Evolutionary conservation across 192 early-diverging fungal species (phyloP), one percentile per base, ranked within the genome.

Genomic region (Polychytrium aggregatum): DNA sequence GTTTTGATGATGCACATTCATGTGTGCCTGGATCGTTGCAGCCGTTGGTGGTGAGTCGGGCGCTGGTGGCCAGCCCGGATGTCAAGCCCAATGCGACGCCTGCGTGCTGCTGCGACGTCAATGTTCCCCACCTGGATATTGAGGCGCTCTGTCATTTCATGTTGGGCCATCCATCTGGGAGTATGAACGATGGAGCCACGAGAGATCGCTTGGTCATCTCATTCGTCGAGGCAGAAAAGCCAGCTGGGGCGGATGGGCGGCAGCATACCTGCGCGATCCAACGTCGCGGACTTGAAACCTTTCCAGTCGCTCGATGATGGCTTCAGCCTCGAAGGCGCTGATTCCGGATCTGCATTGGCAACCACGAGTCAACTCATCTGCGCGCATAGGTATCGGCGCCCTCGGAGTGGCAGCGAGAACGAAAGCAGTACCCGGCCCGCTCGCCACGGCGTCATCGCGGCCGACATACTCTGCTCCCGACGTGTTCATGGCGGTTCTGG

Each of bases 61-160:
- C 8, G 24, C 49, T 46, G 21, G 9, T 9, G 9, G n/a, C 10
- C 24, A 13, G 8, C 13, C 20, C 20, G 33, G 17, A 50, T n/a
- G 16, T 26, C 11, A 18, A 10, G 24, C 18, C 53, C 7, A 42
- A 30, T 26, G 17, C 37, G 6, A n/a, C n/a, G n/a, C n/a, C n/a
- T n/a, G n/a, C n/a, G n/a, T n/a, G n/a, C n/a, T n/a, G n/a, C n/a
- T n/a, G n/a, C n/a, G n/a, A n/a, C n/a, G n/a, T n/a, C n/a, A n/a
- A n/a, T n/a, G n/a, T n/a, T n/a, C n/a, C n/a, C n/a, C 20, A 55
- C 52, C 48, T 75, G 68, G 37, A 75, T 68, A 44, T 75, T 75
- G 16, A 75, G 48, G 18, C 36, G 39, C 43, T 75, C 72, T 14
- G 71, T 26, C 0, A 40, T 44, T 37, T 75, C 54, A 40, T 75